These are phyloP conservation scores for Lolium rigidum DNA, from an alignment of 176 grass and related monocot genomes.

Conservation along the genomic window DNA sequence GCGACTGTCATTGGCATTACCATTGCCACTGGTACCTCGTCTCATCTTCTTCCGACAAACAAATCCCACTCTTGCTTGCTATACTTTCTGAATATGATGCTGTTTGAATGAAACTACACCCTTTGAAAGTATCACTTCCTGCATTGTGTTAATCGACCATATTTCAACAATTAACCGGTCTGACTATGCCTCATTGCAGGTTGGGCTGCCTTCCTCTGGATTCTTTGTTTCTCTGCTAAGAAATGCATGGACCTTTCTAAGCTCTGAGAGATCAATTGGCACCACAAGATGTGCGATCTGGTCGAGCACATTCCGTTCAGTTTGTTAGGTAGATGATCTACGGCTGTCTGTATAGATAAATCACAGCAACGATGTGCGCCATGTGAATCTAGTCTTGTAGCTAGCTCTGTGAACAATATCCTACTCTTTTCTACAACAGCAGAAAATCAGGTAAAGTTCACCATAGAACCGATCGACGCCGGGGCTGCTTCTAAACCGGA, in stretches of 20 bases:
- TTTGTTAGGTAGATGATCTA: not conserved
- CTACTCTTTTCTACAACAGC: not conserved
- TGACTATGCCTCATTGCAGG: conserved; percentile 47
- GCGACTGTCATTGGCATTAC: conserved; percentile 53
- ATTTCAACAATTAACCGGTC: not conserved
- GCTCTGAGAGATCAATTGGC: conserved; percentile 41
- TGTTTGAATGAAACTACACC: not conserved
- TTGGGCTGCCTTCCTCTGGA: conserved; percentile 75
- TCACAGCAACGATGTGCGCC: not conserved
- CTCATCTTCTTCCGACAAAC: not conserved
- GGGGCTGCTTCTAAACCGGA: too few relatives aligned
- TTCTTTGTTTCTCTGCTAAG: conserved; percentile 54
- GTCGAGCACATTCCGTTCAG: conserved; percentile 30
- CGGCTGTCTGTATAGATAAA: not conserved
- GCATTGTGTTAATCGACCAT: not conserved
- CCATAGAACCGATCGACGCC: not conserved
- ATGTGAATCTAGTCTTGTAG: conserved; percentile 7
- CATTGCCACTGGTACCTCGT: conserved; percentile 58
- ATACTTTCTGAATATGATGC: not conserved
- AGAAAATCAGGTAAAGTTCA: not conserved
- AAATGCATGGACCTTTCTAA: conserved; percentile 60
- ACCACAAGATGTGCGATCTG: conserved; percentile 32
- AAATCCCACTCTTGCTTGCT: not conserved
- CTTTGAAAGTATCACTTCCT: not conserved
- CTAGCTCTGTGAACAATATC: conserved; percentile 9